phyloP scores from a whole-genome alignment of 2,329 filamentous ascomycete species.

The Stenocarpella maydis region DNA sequence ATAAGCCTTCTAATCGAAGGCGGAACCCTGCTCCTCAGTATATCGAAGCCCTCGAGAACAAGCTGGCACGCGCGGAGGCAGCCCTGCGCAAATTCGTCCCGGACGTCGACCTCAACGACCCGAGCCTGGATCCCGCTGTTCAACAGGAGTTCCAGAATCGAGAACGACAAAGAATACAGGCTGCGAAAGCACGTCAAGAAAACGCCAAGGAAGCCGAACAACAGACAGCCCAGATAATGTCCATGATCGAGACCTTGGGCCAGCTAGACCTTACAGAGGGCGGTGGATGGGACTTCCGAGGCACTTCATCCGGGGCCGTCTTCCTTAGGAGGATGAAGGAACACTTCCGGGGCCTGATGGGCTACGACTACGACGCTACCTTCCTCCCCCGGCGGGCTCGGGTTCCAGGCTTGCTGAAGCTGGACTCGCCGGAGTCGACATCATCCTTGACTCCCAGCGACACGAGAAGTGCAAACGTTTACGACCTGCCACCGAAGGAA shows the following conservation, averaged over 20 bases:
- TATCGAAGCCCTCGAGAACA: slow-evolving; percentile 85
- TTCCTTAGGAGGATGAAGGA: slow-evolving; percentile 89
- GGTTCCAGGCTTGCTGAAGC: slow-evolving; percentile 59
- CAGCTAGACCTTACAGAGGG: slow-evolving; percentile 90
- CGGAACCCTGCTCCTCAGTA: slow-evolving; percentile 93
- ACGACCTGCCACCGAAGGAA: slow-evolving; percentile 75
- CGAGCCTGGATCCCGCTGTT: slow-evolving; percentile 79
- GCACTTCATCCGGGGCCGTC: slow-evolving; percentile 88
- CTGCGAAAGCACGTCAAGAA: slow-evolving; percentile 51
- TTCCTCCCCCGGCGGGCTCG: slow-evolving; percentile 63
- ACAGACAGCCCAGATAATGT: slow-evolving; percentile 80
- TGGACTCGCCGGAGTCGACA: slow-evolving; percentile 75
- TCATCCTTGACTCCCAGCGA: slow-evolving; percentile 69
- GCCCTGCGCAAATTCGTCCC: slow-evolving; percentile 82
- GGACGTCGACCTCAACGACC: slow-evolving; percentile 85
- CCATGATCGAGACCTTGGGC: slow-evolving; percentile 94
- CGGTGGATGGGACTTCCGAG: slow-evolving; percentile 94
- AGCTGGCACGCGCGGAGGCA: slow-evolving; percentile 83
- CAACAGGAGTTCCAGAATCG: slow-evolving; percentile 72
- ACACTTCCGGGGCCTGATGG: slow-evolving; percentile 81
- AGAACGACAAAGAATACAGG: slow-evolving; percentile 58
- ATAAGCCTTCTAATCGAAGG: slow-evolving; percentile 90
- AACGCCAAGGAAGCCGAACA: slow-evolving; percentile 49
- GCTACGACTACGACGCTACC: slow-evolving; percentile 66
- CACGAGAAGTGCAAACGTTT: slow-evolving; percentile 59